Percentiles rank a stretch among this genome's conserved stretches.
These are phyloP conservation scores for Ceratocystis ficicola DNA, from an alignment of 2,329 filamentous ascomycete genomes.

Conservation along the genomic window DNA sequence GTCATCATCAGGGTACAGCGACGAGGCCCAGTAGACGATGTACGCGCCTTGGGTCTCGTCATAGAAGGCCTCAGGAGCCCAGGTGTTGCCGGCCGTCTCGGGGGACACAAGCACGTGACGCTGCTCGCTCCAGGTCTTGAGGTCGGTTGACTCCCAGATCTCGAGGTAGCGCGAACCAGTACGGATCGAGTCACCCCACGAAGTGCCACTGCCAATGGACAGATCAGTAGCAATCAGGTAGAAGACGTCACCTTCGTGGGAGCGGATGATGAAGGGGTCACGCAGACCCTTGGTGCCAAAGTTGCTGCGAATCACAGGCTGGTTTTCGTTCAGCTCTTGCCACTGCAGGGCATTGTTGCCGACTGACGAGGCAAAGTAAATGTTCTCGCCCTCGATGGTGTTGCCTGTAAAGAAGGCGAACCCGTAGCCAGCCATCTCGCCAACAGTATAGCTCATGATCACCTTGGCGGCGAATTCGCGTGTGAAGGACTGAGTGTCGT, in stretches of 20 bases:
- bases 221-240: constrained; percentile 42
- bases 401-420: constrained; percentile 42
- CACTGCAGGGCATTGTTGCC: constrained; percentile 42
- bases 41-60: constrained; percentile 35
- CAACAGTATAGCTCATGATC: constrained; percentile 28
- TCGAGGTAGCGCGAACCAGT: constrained; percentile 40
- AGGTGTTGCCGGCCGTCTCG: constrained; percentile 40
- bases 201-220: constrained; percentile 42
- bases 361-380: constrained; percentile 40
- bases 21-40: constrained; percentile 36
- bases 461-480: constrained; percentile 30
- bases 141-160: constrained; percentile 41
- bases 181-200: constrained; percentile 38
- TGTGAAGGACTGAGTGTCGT: constrained; percentile 22
- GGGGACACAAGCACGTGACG: constrained; percentile 40
- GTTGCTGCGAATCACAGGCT: constrained; percentile 36
- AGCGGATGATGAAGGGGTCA: constrained; percentile 43
- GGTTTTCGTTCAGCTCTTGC: constrained; percentile 38
- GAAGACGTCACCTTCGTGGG: constrained; percentile 39
- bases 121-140: constrained; percentile 40
- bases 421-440: constrained; percentile 35
- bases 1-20: constrained; percentile 35
- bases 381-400: constrained; percentile 37
- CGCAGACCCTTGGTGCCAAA: constrained; percentile 39
- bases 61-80: constrained; percentile 42